Percentiles rank a stretch among this genome's conserved stretches.
phyloP scores from a whole-genome alignment of 345 rosid species.

The Ceriops tagal region DNA sequence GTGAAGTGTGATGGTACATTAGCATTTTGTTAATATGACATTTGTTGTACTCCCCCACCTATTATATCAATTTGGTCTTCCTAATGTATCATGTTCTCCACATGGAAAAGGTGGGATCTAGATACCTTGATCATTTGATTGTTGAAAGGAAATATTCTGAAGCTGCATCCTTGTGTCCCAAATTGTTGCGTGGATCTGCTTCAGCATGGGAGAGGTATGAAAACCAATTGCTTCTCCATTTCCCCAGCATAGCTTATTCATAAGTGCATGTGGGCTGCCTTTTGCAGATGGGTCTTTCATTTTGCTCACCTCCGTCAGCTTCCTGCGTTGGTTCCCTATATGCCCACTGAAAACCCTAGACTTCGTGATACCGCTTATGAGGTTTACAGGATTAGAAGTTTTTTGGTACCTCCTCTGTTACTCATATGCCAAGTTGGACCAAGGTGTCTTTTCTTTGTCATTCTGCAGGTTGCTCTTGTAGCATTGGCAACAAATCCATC shows the following conservation, averaged over 20 bases:
- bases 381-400: slow-evolving; percentile 37
- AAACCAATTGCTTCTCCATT: slow-evolving; percentile 8
- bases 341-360: slow-evolving; percentile 88
- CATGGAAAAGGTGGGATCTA: slow-evolving; percentile 81
- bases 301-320: slow-evolving; percentile 99
- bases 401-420: neutral
- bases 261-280: slow-evolving; percentile 24
- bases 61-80: neutral
- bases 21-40: too few species aligned
- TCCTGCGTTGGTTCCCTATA: slow-evolving; percentile 90
- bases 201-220: slow-evolving; percentile 97
- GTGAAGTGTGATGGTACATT: too few species aligned
- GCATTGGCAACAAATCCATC: slow-evolving; percentile 93
- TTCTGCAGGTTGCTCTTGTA: slow-evolving; percentile 84
- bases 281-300: slow-evolving; percentile 95
- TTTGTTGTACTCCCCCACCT: too few species aligned
- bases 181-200: slow-evolving; percentile 86
- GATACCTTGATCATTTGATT: slow-evolving; percentile 97
- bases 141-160: slow-evolving; percentile 95
- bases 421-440: slow-evolving; percentile 13
- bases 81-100: slow-evolving; percentile 12
- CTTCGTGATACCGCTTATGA: slow-evolving; percentile 97
- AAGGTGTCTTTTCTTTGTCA: slow-evolving; percentile 17
- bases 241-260: slow-evolving; percentile 20
- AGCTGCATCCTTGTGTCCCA: slow-evolving; percentile 98